Evolutionary conservation across 768 basidiomycete species (phyloP).

Genomic region (Kwoniella shandongensis): DNA sequence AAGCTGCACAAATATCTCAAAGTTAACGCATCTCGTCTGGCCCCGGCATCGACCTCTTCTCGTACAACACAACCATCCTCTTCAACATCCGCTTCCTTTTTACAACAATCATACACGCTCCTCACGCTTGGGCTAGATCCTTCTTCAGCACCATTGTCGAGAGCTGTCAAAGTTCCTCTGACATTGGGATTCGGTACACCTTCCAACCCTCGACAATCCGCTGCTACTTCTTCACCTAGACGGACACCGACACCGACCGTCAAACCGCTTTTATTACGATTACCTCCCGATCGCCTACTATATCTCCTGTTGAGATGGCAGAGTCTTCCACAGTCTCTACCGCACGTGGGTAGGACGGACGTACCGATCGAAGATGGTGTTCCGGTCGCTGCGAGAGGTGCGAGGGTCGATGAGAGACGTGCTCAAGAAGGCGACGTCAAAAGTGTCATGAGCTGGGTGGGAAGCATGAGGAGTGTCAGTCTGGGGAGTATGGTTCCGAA

Average conservation of each 20-base stretch:
- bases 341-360: constrained; percentile 50
- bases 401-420: constrained; percentile 24
- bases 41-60: constrained; percentile 18
- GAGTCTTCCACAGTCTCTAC: constrained; percentile 33
- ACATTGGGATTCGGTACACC: constrained; percentile 46
- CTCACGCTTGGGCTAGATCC: constrained; percentile 52
- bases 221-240: background rate
- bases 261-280: constrained; percentile 45
- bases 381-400: constrained; percentile 37
- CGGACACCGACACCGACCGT: background rate
- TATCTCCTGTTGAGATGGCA: constrained; percentile 50
- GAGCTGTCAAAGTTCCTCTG: constrained; percentile 44
- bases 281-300: constrained; percentile 50
- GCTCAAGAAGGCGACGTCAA: constrained; percentile 47
- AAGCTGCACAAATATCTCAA: constrained; percentile 49
- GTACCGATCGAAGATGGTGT: constrained; percentile 47
- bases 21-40: constrained; percentile 40
- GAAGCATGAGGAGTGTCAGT: constrained; percentile 50
- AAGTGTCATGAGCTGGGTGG: constrained; percentile 52
- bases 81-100: constrained; percentile 17
- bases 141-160: constrained; percentile 38
- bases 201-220: constrained; percentile 12
- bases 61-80: constrained; percentile 9
- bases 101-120: constrained; percentile 50
- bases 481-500: constrained; percentile 31